Evolutionary conservation across 805 yeast genomes (phyloP).

Genomic region (Phaffomyces thermotolerans): DNA sequence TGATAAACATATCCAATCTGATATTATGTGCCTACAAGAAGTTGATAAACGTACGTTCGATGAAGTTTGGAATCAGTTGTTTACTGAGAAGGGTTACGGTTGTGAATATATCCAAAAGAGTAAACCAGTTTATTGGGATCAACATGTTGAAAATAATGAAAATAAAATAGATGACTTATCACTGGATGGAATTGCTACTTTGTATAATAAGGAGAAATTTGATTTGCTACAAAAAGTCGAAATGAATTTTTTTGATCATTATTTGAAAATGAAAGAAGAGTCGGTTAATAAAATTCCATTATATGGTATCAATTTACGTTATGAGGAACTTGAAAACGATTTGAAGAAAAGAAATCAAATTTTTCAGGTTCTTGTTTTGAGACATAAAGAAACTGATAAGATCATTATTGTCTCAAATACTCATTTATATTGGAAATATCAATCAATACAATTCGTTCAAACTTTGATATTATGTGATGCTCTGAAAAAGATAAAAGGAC

Average conservation of each 20-base stretch:
- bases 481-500: conserved; percentile 24
- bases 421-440: conserved; percentile 53
- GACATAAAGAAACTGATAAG: conserved; percentile 35
- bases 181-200: conserved; percentile 57
- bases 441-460: conserved; percentile 49
- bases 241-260: conserved; percentile 24
- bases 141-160: conserved; percentile 15
- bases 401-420: conserved; percentile 47
- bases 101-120: conserved; percentile 43
- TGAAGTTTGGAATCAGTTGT: conserved; percentile 31
- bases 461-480: conserved; percentile 36
- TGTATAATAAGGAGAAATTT: conserved; percentile 42
- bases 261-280: conserved; percentile 5
- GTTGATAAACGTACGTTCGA: conserved; percentile 37
- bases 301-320: not conserved
- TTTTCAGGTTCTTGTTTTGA: conserved; percentile 41
- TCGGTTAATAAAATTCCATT: conserved; percentile 5
- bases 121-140: conserved; percentile 47
- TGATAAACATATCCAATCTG: conserved; percentile 33
- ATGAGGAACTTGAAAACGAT: conserved; percentile 14
- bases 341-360: conserved; percentile 45
- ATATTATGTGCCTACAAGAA: conserved; percentile 56
- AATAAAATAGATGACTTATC: conserved; percentile 23
- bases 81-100: conserved; percentile 32
- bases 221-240: conserved; percentile 30